Conservation (phyloP, 2,329 filamentous ascomycete genomes). For the Venturia pyrina region DNA sequence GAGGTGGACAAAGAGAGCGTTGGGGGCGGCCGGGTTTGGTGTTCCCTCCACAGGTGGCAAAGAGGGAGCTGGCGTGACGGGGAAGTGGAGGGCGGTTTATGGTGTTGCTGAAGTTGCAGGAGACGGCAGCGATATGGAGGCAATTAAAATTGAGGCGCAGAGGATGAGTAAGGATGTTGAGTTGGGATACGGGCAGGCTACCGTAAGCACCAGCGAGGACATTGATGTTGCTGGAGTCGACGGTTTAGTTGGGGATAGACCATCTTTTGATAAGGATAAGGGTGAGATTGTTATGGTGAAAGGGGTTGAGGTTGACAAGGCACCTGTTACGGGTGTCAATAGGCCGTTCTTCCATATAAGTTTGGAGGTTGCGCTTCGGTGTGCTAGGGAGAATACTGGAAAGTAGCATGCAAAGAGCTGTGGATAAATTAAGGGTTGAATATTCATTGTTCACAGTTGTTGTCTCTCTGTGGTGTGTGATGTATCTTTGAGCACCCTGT, state of each 20-base stretch:
- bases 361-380: constrained; percentile 4
- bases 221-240: background rate
- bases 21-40: background rate
- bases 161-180: background rate
- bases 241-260: background rate
- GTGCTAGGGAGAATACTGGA: background rate
- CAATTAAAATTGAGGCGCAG: background rate
- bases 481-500: no score
- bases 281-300: background rate
- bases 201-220: background rate
- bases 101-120: background rate
- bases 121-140: no score
- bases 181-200: background rate
- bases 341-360: background rate
- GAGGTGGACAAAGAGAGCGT: background rate
- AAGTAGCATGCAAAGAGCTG: background rate
- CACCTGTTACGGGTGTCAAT: background rate
- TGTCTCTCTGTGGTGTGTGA: no score
- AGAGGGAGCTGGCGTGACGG: background rate
- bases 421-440: no score
- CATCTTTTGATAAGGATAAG: background rate
- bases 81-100: background rate
- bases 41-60: background rate
- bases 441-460: no score
- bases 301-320: background rate